A percentile compares a stretch with the other conserved stretches of the same genome.
Conservation (phyloP, 352 stramenopile genomes). For the Pythium oligandrum region DNA sequence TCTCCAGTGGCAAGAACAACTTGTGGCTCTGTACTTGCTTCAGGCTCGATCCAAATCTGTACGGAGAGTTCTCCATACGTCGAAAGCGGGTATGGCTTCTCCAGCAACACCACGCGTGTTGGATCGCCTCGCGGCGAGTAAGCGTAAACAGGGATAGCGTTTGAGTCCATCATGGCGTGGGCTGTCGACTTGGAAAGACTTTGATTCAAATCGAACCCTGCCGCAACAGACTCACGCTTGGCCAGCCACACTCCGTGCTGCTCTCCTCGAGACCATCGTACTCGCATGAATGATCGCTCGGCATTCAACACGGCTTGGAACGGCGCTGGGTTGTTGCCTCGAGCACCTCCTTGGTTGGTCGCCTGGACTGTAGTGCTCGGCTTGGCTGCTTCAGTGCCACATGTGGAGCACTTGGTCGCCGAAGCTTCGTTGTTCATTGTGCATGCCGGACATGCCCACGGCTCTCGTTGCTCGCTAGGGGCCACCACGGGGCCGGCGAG, state of each 20-base stretch:
- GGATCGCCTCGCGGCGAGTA: slow-evolving; percentile 56
- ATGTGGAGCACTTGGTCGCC: slow-evolving; percentile 65
- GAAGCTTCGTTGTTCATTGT: slow-evolving; percentile 71
- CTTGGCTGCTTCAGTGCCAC: slow-evolving; percentile 47
- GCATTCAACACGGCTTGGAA: slow-evolving; percentile 57
- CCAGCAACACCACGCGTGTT: slow-evolving; percentile 48
- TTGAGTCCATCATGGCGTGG: slow-evolving; percentile 55
- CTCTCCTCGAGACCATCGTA: slow-evolving; percentile 79
- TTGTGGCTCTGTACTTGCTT: slow-evolving; percentile 25
- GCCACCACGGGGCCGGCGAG: slow-evolving; percentile 15
- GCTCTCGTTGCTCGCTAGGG: slow-evolving; percentile 14
- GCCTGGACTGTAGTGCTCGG: slow-evolving; percentile 26
- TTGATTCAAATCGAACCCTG: slow-evolving; percentile 32
- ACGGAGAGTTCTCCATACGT: slow-evolving; percentile 56
- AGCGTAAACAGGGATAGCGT: slow-evolving; percentile 32
- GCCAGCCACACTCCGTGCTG: slow-evolving; percentile 81
- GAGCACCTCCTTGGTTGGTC: slow-evolving; percentile 20
- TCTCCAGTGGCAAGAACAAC: slow-evolving; percentile 60
- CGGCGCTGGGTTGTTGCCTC: slow-evolving; percentile 71
- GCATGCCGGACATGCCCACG: slow-evolving; percentile 70
- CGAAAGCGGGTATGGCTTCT: slow-evolving; percentile 49
- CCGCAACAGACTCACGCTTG: slow-evolving; percentile 25
- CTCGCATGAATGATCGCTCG: slow-evolving; percentile 65
- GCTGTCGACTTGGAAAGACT: slow-evolving; percentile 24
- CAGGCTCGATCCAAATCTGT: slow-evolving; percentile 61